Base-by-base conservation (phyloP, 2,329 filamentous ascomycete species). In the Amesomyces nigricolor region DNA sequence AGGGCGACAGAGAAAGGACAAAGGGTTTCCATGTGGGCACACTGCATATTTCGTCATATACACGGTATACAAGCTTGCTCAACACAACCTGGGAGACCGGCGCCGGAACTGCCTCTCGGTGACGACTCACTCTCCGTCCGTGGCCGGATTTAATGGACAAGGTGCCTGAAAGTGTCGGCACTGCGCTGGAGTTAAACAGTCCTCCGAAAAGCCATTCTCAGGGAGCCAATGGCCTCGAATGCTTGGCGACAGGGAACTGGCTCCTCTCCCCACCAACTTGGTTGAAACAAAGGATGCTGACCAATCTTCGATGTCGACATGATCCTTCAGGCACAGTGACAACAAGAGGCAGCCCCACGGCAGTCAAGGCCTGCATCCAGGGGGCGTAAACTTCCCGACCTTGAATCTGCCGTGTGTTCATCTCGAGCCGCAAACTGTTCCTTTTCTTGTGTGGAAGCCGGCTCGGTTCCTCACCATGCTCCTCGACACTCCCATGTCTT, bases 111-210 rank as follows among this genome's bases (percentile, higher is more conserved):
- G 22, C 22, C 22, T 26, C 22, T 26, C 22, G 22, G 22, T 26
- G 22, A 26, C 22, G 22, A 26, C 4, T 26, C 22, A 35, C 9
- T 2, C 11, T 35, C 30, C 30, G 32, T 10, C 30, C 17, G 4
- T 37, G 39, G 6, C 39, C 39, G 52, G 45, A 14, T 39, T 51
- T 51, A 55, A 42, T 40, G 22, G 52, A 47, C 19, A 26, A 39
- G 22, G 29, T 26, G 45, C 30, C 17, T 14, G 14, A n/a, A 14
- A 39, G 4, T n/a, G 8, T 10, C 19, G 46, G 32, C 19, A 8
- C 13, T 38, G 37, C 5, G 29, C 50, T 47, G 55, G 58, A 54
- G 49, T 60, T 62, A 60, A 26, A 56, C 56, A 38, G 56, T 22
- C 40, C 44, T 54, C 54, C 26, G 40, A 19, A 40, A 35, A 19